Percentiles rank a stretch among this genome's conserved stretches.
Conservation (phyloP, 768 basidiomycete species). For the Boletus rex-veris region DNA sequence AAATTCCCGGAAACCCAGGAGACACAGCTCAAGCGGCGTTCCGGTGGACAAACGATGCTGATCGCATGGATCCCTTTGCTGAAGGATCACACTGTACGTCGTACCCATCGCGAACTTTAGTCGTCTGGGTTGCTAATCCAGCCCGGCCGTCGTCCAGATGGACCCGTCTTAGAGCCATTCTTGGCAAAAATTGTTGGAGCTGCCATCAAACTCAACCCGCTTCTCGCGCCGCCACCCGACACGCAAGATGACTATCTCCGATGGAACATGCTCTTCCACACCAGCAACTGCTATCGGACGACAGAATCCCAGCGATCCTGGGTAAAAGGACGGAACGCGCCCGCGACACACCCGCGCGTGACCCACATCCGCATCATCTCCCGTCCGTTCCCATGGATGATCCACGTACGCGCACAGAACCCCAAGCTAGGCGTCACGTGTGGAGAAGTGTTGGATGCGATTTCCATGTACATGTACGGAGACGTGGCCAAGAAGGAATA, state of each 20-base stretch:
- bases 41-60: conserved; percentile 29
- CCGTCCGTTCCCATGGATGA: conserved; percentile 51
- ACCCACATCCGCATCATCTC: conserved; percentile 52
- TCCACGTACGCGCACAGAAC: conserved; percentile 46
- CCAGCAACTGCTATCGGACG: conserved; percentile 58
- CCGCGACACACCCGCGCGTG: conserved; percentile 64
- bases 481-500: conserved; percentile 54
- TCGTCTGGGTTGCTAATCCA: conserved; percentile 8
- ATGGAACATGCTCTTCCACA: conserved; percentile 73
- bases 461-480: conserved; percentile 49
- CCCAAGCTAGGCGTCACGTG: conserved; percentile 58
- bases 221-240: conserved; percentile 48
- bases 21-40: conserved; percentile 28
- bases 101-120: background rate
- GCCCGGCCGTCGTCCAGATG: conserved; percentile 41
- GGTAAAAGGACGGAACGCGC: conserved; percentile 59
- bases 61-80: conserved; percentile 35
- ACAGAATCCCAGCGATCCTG: conserved; percentile 62
- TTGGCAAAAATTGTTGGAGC: conserved; percentile 49
- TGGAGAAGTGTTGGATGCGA: conserved; percentile 57
- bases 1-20: conserved; percentile 17
- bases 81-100: conserved; percentile 44
- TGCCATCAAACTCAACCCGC: conserved; percentile 53
- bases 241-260: conserved; percentile 49
- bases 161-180: conserved; percentile 67